Evolutionary conservation across 2,329 filamentous ascomycete genomes (phyloP).

Genomic region (Fusarium sp.): DNA sequence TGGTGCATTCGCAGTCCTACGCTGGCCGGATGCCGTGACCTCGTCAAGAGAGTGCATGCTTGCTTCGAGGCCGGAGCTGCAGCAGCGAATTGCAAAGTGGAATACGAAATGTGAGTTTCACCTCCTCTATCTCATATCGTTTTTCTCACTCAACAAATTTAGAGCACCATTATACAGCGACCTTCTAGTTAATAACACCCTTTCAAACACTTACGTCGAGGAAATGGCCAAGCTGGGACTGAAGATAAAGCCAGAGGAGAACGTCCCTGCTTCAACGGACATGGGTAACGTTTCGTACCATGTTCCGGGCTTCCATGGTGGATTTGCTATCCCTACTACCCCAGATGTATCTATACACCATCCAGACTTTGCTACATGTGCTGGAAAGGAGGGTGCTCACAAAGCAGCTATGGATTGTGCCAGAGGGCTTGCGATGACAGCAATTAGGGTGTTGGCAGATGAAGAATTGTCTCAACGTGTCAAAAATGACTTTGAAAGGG

Average conservation of each 20-base stretch:
- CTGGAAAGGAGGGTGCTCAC: not conserved
- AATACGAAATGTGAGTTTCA: not conserved
- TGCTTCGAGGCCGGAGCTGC: not conserved
- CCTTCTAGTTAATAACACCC: not conserved
- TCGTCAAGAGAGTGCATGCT: not conserved
- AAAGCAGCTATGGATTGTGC: not conserved
- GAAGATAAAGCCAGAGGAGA: not conserved
- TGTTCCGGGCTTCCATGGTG: not conserved
- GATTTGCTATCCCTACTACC: not conserved
- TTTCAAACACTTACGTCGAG: not conserved
- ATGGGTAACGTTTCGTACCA: not conserved
- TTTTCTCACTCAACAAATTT: no score
- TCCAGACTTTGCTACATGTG: not conserved
- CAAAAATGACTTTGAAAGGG: not conserved
- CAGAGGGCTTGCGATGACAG: not conserved
- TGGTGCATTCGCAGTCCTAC: not conserved
- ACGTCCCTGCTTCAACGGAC: not conserved
- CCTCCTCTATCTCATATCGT: accelerated
- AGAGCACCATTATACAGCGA: not conserved
- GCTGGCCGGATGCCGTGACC: not conserved
- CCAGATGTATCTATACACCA: not conserved
- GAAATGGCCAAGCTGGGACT: not conserved
- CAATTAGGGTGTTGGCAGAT: not conserved
- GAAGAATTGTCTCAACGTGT: accelerated
- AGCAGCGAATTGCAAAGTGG: not conserved